Base-by-base conservation (phyloP, 2,329 filamentous ascomycete genomes). In the Corinectria fuckeliana region DNA sequence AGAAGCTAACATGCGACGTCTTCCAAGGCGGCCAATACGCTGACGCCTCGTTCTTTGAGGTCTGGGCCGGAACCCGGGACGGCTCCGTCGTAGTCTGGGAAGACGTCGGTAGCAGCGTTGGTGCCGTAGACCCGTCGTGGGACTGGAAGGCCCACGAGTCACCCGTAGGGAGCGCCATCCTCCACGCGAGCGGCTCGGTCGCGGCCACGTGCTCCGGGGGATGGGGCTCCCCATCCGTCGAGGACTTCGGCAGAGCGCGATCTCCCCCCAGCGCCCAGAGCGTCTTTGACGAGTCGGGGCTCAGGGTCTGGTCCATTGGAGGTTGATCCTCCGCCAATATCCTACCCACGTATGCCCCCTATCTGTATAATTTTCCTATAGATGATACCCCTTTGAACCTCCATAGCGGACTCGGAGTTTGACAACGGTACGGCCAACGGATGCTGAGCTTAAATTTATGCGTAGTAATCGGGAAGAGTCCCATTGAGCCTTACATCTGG, bases 81-180 rank as follows among this genome's bases (percentile, higher is more conserved):
- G 86, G 87, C 1, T 69, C 74, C 3, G 82, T 87, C n/a, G 77
- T 78, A 42, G 81, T 88, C 6, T 89, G 85, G 82, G 83, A 88
- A 41, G 78, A 78, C 10, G 81, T 87, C 0, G 85, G 86, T 23
- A 74, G 71, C 36, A 64, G 62, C 3, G 79, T 77, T 42, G 85
- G 84, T 14, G 74, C 76, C 6, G 69, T 78, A 20, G 69, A 75
- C 23, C 77, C 80, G 3, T 73, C 77, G 0, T 86, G 84, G 83
- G 69, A 71, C n/a, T 87, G 83, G 81, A 66, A 75, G 18, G 78
- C 79, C 0, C 80, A 84, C 57, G 69, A 70, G 5, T 77, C 80
- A 1, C 78, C 83, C 1, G 75, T 87, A 0, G 82, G 82, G 8
- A 81, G 80, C 39, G 76, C 81, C 7, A 75, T 77, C 13, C 69